Base-by-base conservation (phyloP, 768 basidiomycete genomes). In the Boletus huronensis region DNA sequence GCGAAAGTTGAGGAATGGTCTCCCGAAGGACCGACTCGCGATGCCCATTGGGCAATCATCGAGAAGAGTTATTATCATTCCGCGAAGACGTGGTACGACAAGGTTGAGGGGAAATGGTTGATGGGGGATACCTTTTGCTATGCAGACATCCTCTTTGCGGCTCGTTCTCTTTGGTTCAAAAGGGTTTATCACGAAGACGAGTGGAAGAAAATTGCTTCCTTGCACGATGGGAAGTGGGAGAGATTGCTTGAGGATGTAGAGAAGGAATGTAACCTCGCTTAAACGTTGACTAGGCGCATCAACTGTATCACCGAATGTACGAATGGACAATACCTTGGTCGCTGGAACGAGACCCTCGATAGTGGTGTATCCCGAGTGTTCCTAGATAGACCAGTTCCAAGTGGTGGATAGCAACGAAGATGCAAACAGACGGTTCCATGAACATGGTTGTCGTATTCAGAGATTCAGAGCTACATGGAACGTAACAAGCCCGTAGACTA, bases 1-100 rank as follows among this genome's bases (percentile, higher is more conserved):
- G 65, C 56, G 40, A 62, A 64, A 14, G 55, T 82, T 48, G 76
- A 79, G 25, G 71, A 77, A 31, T 56, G 78, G 31, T 64, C 65
- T 6, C 74, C 75, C 0, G 67, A 63, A 41, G 73, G 74, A 5
- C 71, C 73, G 11, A 64, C 54, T 45, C 61, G 70, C 16, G 65
- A 65, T 6, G 68, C 48, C 10, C 67, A 72, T 39, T 74, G 62
- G 70, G 43, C 16, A n/a, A 35, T 26, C 36, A 40, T 63, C 0
- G 60, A 71, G 57, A 58, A 60, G 43, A n/a, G 14, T 9, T 57
- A 17, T 6, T 50, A 52, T 43, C 29, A 42, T 26, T 51, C 51
- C 1, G 47, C 42, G 11, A 62, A 62, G 43, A 50, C 9, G 25
- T 66, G 60, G 59, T 66, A 67, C 19, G 71, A 59, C 28, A 52